Conservation (phyloP, 2,329 filamentous ascomycete genomes). For the Pseudogymnoascus sp. region DNA sequence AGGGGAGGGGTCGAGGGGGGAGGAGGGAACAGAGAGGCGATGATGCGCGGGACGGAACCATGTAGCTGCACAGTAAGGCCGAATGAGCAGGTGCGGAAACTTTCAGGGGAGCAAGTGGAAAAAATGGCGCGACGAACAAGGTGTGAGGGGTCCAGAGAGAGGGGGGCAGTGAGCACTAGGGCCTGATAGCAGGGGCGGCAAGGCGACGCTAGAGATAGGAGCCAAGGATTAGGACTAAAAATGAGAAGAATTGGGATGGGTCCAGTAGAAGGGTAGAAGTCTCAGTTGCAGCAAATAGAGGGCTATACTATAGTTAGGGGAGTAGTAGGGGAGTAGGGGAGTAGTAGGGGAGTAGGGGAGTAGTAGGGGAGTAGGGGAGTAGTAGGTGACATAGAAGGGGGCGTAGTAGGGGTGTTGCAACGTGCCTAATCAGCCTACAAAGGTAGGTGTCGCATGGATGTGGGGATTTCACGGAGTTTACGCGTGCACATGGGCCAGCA, state of each 20-base stretch:
- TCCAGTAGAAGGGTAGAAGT: background rate
- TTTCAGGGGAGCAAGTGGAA: background rate
- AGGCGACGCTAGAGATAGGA: background rate
- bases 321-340: background rate
- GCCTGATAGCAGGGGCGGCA: constrained; percentile 1
- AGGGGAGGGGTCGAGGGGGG: background rate
- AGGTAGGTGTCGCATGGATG: background rate
- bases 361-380: too few relatives aligned
- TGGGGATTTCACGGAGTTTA: constrained; percentile 1
- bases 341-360: background rate
- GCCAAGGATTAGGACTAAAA: background rate
- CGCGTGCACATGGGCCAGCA: constrained; percentile 1
- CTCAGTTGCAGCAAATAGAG: background rate
- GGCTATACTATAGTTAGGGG: background rate
- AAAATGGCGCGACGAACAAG: background rate
- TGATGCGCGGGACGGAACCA: background rate
- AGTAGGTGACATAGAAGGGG: too few relatives aligned
- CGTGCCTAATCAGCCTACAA: constrained; percentile 4
- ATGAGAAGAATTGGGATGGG: background rate
- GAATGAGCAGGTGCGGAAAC: background rate
- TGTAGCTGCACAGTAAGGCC: constrained; percentile 4
- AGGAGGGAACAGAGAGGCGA: background rate
- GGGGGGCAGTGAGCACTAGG: background rate
- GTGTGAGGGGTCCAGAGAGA: constrained; percentile 1
- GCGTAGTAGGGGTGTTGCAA: background rate